Percentiles rank a stretch among this genome's conserved stretches.
phyloP scores from a whole-genome alignment of 148 eudicot genomes.

The Rhododendron ovatum region DNA sequence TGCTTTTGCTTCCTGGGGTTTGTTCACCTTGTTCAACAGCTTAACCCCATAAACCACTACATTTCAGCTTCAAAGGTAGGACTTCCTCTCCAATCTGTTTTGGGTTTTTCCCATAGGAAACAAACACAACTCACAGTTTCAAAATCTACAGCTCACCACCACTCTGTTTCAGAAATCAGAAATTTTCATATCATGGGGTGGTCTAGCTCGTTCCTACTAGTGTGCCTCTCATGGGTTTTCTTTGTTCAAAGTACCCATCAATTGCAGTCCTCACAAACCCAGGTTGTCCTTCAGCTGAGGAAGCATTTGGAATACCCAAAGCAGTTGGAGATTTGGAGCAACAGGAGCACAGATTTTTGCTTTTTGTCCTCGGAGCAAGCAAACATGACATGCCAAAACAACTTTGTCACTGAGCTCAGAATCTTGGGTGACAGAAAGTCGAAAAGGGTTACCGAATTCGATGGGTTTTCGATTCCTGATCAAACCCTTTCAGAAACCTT shows the following conservation, averaged over 20 bases:
- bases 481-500: conserved; percentile 51
- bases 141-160: neutral
- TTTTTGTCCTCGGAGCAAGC: conserved; percentile 40
- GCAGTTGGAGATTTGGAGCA: conserved; percentile 52
- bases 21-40: neutral
- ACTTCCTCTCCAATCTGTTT: neutral
- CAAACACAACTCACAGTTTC: neutral
- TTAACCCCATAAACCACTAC: neutral
- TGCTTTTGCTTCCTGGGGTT: neutral
- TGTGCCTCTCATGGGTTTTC: conserved; percentile 32
- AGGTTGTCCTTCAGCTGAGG: conserved; percentile 56
- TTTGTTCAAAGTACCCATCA: conserved; percentile 29
- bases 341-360: conserved; percentile 36
- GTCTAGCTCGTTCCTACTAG: conserved; percentile 25
- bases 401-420: conserved; percentile 59
- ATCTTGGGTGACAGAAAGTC: conserved; percentile 53
- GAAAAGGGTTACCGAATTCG: conserved; percentile 25
- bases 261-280: conserved; percentile 54
- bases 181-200: conserved; percentile 17
- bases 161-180: neutral
- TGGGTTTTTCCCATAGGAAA: neutral
- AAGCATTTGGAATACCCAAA: conserved; percentile 63
- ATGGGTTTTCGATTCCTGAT: conserved; percentile 50
- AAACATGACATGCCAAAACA: conserved; percentile 54
- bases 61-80: neutral